Evolutionary conservation across 495 filamentous ascomycete species (phyloP).

Genomic region (Parachaetomium inaequale): DNA sequence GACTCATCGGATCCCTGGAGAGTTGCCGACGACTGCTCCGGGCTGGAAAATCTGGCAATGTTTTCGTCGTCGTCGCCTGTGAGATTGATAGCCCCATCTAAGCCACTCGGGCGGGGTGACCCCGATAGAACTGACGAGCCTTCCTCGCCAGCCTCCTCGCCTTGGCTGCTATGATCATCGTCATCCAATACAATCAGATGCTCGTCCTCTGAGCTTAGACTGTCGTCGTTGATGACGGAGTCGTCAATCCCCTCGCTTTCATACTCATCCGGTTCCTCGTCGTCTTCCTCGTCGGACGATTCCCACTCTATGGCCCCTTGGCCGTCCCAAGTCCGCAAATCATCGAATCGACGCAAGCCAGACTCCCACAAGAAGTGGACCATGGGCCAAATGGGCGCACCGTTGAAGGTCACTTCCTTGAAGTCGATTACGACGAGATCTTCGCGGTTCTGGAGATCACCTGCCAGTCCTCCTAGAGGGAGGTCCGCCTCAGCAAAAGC

Average conservation of each 20-base stretch:
- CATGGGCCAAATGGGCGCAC: constrained; percentile 29
- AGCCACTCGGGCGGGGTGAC: neutral
- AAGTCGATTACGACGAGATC: neutral
- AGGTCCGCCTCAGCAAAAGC: constrained; percentile 16
- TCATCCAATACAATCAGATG: constrained; percentile 22
- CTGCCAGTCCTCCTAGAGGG: neutral
- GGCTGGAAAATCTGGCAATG: constrained; percentile 25
- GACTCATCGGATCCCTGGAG: constrained; percentile 15
- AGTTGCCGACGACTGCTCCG: constrained; percentile 23
- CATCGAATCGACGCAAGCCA: constrained; percentile 12
- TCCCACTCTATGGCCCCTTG: neutral
- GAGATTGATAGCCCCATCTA: neutral
- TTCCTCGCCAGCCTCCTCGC: constrained; percentile 4
- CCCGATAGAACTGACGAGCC: neutral
- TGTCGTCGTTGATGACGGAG: constrained; percentile 20
- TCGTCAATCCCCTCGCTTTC: constrained; percentile 36
- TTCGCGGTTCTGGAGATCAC: neutral
- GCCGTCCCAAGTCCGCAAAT: constrained; percentile 12
- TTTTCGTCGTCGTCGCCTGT: constrained; percentile 8
- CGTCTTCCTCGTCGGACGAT: constrained; percentile 7
- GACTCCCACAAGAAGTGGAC: constrained; percentile 20
- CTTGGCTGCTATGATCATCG: neutral
- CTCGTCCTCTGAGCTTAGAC: constrained; percentile 17
- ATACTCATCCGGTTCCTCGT: constrained; percentile 24
- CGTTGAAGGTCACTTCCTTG: neutral